These are phyloP conservation scores for Fusarium secorum DNA, from an alignment of 2,329 filamentous ascomycete genomes.

Conservation along the genomic window DNA sequence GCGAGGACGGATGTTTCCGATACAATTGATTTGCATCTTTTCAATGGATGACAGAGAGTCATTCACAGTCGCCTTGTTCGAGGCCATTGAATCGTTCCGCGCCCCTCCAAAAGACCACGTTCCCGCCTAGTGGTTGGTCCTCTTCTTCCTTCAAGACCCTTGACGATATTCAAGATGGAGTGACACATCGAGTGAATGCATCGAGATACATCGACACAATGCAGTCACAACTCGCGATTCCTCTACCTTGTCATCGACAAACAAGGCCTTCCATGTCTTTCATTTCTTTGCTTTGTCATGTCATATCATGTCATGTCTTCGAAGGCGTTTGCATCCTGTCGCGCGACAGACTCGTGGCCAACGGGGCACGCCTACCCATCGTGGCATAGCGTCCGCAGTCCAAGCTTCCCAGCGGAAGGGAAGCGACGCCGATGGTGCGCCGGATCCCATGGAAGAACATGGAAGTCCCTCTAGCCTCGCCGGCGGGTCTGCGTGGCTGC, in stretches of 20 bases:
- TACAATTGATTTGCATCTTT: neutral
- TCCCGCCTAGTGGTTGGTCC: conserved; percentile 2
- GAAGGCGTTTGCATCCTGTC: conserved; percentile 3
- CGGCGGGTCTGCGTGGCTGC: conserved; percentile 24
- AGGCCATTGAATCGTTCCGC: conserved; percentile 3
- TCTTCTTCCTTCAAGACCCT: conserved; percentile 2
- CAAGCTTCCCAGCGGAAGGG: conserved; percentile 38
- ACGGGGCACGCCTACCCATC: conserved; percentile 35
- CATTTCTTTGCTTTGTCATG: conserved; percentile 1
- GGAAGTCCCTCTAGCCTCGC: conserved; percentile 34
- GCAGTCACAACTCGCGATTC: neutral
- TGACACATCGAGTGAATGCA: conserved; percentile 19
- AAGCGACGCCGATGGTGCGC: conserved; percentile 33
- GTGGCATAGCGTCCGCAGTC: conserved; percentile 37
- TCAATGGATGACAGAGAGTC: neutral
- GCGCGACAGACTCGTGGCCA: conserved; percentile 30
- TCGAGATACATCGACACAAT: conserved; percentile 9
- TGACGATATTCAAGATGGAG: conserved; percentile 5
- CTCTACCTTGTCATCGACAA: neutral
- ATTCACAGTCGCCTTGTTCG: conserved; percentile 1
- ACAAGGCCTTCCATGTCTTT: neutral
- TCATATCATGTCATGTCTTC: conserved; percentile 11
- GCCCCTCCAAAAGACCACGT: neutral
- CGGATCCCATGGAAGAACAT: conserved; percentile 36
- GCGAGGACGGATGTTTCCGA: conserved; percentile 20